Evolutionary conservation across 2,329 filamentous ascomycete genomes (phyloP), one percentile per base, ranked within the genome.

Genomic region (Arthrinium phaeospermum): DNA sequence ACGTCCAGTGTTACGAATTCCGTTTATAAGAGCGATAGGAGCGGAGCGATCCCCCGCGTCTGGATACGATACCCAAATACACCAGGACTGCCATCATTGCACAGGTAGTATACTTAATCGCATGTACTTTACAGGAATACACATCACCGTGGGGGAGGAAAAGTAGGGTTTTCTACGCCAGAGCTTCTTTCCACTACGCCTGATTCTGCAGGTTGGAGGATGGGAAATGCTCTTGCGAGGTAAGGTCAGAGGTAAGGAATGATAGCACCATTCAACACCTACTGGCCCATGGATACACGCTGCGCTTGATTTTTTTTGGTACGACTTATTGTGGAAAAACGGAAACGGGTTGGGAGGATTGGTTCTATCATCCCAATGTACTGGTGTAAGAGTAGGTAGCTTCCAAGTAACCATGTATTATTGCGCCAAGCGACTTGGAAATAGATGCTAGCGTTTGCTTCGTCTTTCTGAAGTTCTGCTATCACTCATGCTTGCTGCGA

Each of bases 201-300:
- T 64, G 57, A 24, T 4, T n/a, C n/a, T 64, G 34, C 57, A 64
- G 57, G 57, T 41, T 22, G 8, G 19, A n/a, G 22, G 24, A 12
- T 30, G 51, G 34, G 34, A 41, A 76, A 51, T 16, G 37, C 57
- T 64, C 34, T 37, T 64, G 57, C 74, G 79, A 86, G 85, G 86
- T 87, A 87, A 87, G 85, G 85, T 87, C 85, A 86, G 86, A 86
- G 86, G 86, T 88, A 88, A 88, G 86, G 80, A 79, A 77, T 64
- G 57, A 64, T 41, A 64, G 19, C 57, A 64, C 57, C 57, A 64
- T 64, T 64, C 57, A 64, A 64, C 57, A 64, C 57, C 57, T 64
- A 64, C 57, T 64, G 57, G 57, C 57, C 57, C 57, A 41, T 3
- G 34, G 34, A 16, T 16, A 64, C 34, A 41, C 57, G 57, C 1